Evolutionary conservation across 2,329 filamentous ascomycete species (phyloP), one percentile per base, ranked within the genome.

Genomic region (Trichocomaceae sp.): DNA sequence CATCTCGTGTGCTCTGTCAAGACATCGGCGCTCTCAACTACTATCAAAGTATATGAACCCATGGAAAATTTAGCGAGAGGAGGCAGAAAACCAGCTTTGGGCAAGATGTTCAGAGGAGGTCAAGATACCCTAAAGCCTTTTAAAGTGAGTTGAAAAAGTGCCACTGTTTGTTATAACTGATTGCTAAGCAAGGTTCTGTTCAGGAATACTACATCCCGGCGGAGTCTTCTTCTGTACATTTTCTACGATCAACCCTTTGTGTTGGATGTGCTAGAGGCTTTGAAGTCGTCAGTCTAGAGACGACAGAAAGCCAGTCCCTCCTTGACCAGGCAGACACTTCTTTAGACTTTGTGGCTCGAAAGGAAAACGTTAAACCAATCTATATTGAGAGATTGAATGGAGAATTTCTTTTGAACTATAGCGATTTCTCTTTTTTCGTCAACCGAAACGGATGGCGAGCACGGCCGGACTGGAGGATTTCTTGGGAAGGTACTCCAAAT

Each of bases 31-130:
- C 77, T 97, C 31, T 96, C 90, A 51, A 95, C 90, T 13, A 97
- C 92, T 1, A 96, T 99, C 77, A 97, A 97, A 74, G 93, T 97
- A n/a, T 97, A 90, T 72, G 92, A 99, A 74, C 93, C 93, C 1
- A 96, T 95, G 74, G 93, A 97, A 68, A 87, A 90, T 59, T 87
- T 95, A 79, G 86, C 87, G 53, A 93, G 91, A 76, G 89, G 88
- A 56, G 95, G 93, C 77, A 96, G 95, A 77, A 95, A 96, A 69
- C 93, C 91, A 65, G 92, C 93, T 17, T 85, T 99, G 57, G 86
- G 88, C 62, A 96, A 95, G 75, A 95, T 99, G 85, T 92, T 99
- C 74, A 90, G 90, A 58, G 85, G 83, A 61, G 90, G 90, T 8
- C 91, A 96, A 69, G 93, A 99, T 71, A 90, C 96, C 63, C 81